A percentile compares a stretch with the other conserved stretches of the same genome.
phyloP scores from a whole-genome alignment of 1,139 yeast genomes.

The Starmera stellimalicola region DNA sequence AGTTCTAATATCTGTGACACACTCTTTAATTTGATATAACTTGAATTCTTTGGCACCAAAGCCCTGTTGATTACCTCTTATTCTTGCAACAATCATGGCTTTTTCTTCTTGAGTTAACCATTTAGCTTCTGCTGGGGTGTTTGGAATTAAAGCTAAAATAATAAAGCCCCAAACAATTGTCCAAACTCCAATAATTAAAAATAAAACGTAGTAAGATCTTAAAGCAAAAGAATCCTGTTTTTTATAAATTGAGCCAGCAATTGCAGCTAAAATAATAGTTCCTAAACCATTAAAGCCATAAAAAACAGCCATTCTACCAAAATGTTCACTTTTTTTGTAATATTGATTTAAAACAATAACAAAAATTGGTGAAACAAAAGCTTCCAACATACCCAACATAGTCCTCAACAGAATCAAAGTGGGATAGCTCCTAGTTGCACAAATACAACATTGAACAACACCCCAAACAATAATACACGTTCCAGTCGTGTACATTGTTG shows the following conservation, averaged over 20 bases:
- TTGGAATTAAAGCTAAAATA: conserved; percentile 33
- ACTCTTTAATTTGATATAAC: conserved; percentile 26
- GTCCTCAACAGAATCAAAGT: conserved; percentile 39
- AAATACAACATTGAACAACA: conserved; percentile 29
- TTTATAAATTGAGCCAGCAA: conserved; percentile 36
- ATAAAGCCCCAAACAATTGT: conserved; percentile 37
- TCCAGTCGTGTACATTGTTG: conserved; percentile 41
- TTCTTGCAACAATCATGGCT: conserved; percentile 32
- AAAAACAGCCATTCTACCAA: conserved; percentile 37
- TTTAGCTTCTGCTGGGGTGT: conserved; percentile 36
- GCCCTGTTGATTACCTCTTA: conserved; percentile 33
- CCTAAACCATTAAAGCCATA: conserved; percentile 31
- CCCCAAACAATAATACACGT: conserved; percentile 41
- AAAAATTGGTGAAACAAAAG: conserved; percentile 42
- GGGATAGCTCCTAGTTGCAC: conserved; percentile 36
- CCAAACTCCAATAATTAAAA: conserved; percentile 35
- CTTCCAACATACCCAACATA: conserved; percentile 44
- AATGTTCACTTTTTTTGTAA: conserved; percentile 41
- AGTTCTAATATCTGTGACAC: conserved; percentile 24
- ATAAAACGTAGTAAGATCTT: conserved; percentile 40
- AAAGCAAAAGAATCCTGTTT: conserved; percentile 24
- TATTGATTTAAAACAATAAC: conserved; percentile 43
- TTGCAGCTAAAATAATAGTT: background rate
- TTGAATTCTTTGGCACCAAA: conserved; percentile 38
- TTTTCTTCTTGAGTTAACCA: conserved; percentile 37